Evolutionary conservation across 2,329 filamentous ascomycete species (phyloP).

Genomic region (Colletotrichum camelliae): DNA sequence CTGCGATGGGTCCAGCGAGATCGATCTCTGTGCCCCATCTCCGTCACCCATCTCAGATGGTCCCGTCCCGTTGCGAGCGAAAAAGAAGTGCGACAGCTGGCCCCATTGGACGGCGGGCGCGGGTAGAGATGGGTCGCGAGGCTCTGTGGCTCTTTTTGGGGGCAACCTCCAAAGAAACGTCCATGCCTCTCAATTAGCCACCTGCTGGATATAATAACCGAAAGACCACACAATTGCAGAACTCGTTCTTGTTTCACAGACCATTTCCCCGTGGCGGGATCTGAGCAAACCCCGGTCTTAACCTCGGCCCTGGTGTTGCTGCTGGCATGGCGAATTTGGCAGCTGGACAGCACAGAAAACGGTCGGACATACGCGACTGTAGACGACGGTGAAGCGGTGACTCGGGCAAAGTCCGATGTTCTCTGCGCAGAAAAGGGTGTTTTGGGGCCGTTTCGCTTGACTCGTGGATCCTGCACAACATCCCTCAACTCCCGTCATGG

Average conservation of each 20-base stretch:
- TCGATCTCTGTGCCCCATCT: constrained; percentile 22
- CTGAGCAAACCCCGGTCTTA: background rate
- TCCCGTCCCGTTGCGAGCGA: constrained; percentile 10
- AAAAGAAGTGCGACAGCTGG: background rate
- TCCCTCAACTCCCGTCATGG: constrained; percentile 20
- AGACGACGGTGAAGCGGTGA: constrained; percentile 5
- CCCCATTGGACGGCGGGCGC: constrained; percentile 13
- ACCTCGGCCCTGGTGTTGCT: background rate
- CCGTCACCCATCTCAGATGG: constrained; percentile 19
- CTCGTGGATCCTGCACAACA: constrained; percentile 41
- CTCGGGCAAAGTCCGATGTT: constrained; percentile 20
- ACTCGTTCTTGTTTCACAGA: background rate
- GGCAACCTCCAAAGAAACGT: constrained; percentile 7
- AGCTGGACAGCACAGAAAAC: background rate
- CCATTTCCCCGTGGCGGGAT: background rate
- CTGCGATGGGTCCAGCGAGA: constrained; percentile 17
- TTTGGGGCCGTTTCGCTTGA: constrained; percentile 33
- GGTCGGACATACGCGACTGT: constrained; percentile 1
- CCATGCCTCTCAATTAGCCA: background rate
- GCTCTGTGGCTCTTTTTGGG: constrained; percentile 11
- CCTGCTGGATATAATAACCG: background rate
- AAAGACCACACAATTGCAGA: background rate
- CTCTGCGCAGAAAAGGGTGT: constrained; percentile 1
- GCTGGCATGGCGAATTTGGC: background rate
- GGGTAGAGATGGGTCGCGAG: constrained; percentile 21